Base-by-base conservation (phyloP, 345 rosid genomes). In the Eucalyptus cladocalyx region DNA sequence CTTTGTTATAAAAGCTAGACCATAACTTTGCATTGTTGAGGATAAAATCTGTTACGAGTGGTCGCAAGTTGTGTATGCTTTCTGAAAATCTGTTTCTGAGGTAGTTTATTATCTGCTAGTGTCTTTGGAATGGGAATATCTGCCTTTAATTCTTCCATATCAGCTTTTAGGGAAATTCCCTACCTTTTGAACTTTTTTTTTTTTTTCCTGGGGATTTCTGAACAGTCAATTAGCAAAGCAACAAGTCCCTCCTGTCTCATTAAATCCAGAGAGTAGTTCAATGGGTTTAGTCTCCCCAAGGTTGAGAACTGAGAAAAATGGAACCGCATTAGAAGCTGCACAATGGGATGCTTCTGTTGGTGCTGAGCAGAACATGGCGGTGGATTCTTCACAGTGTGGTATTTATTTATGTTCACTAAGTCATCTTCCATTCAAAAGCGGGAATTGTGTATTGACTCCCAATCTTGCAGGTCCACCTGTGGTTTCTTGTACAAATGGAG, bases 271-370 rank as follows among this genome's bases (percentile, higher is more conserved):
- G 72, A 88, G 93, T 91, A 92, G 95, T 93, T 91, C 96, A 83
- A 93, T 93, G 92, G 98, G 95, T 88, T 95, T 94, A 93, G 93
- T 94, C 56, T 95, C 98, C 83, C 99, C 99, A 47, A 89, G 91
- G 88, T 90, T 95, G 91, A 94, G 92, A 88, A 26, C 94, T 56
- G 98, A 94, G 87, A 93, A 90, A 88, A 76, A 76, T 76, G 85
- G 85, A 40, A 95, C 90, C 81, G 91, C 92, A 16, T 91, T 90
- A 48, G 94, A 91, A 89, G 93, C 90, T 90, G 92, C 92, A 89
- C 94, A 90, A 88, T 95, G 96, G 96, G 91, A 93, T 91, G 88
- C 81, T 91, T 91, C 95, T 87, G 93, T 90, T 91, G 80, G 86
- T 89, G 45, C 91, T 37, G 92, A 90, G 88, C 91, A 91, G 90